These are phyloP conservation scores for Colletotrichum gigasporum DNA, from an alignment of 2,329 filamentous ascomycete species.

Conservation along the genomic window DNA sequence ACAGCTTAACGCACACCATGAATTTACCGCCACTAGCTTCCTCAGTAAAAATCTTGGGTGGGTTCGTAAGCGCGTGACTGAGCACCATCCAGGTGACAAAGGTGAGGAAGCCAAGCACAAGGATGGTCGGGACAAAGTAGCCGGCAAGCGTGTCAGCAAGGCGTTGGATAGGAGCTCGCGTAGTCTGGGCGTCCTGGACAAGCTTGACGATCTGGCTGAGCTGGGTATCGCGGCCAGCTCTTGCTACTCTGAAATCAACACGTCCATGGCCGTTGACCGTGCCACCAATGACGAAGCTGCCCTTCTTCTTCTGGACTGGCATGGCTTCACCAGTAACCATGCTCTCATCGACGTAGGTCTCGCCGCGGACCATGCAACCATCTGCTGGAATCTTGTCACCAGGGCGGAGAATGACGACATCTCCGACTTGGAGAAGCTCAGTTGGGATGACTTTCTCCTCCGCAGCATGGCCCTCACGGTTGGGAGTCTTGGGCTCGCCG, in stretches of 20 bases:
- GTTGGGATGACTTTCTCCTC: conserved; percentile 91
- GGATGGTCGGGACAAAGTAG: conserved; percentile 92
- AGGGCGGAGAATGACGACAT: conserved; percentile 90
- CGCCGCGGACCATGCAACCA: conserved; percentile 84
- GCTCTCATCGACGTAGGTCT: conserved; percentile 95
- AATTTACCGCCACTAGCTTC: conserved; percentile 86
- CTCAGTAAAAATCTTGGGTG: conserved; percentile 87
- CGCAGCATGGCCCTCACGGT: conserved; percentile 67
- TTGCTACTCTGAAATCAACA: conserved; percentile 90
- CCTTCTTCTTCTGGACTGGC: conserved; percentile 89
- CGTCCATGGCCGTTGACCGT: conserved; percentile 95
- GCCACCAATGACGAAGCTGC: conserved; percentile 84
- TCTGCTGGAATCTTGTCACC: conserved; percentile 98
- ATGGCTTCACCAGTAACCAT: conserved; percentile 99
- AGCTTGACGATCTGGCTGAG: conserved; percentile 97
- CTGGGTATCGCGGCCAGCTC: conserved; percentile 93
- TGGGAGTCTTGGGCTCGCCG: conserved; percentile 55
- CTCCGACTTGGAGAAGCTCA: conserved; percentile 91
- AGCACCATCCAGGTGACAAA: conserved; percentile 95
- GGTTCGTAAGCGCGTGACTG: conserved; percentile 83
- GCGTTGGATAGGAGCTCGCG: conserved; percentile 90
- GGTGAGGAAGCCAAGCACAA: conserved; percentile 83
- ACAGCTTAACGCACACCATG: conserved; percentile 97
- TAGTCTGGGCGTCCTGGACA: conserved; percentile 97
- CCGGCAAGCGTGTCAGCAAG: conserved; percentile 91